Evolutionary conservation across 2,329 filamentous ascomycete genomes (phyloP).

Genomic region (Beauveria sp.): DNA sequence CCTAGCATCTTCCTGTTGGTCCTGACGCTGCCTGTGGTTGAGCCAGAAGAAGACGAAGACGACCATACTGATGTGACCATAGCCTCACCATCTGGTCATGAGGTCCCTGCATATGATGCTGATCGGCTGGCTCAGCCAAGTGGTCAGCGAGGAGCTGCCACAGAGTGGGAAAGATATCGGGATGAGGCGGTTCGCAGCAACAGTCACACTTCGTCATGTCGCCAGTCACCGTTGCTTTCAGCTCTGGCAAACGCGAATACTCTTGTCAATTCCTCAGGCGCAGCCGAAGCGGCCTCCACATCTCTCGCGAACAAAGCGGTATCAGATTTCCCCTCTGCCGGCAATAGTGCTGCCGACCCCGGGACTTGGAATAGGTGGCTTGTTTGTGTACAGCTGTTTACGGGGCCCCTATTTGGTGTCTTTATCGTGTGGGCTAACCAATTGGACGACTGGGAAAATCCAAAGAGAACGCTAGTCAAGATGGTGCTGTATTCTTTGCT

Average conservation of each 20-base stretch:
- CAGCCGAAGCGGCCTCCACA: not conserved
- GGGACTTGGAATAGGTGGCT: slow-evolving; percentile 88
- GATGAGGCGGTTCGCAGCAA: slow-evolving; percentile 26
- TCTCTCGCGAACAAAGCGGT: slow-evolving; percentile 18
- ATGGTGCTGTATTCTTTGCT: slow-evolving; percentile 59
- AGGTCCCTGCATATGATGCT: not conserved
- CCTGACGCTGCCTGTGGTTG: slow-evolving; percentile 84
- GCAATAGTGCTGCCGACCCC: slow-evolving; percentile 29
- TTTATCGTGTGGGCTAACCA: slow-evolving; percentile 68
- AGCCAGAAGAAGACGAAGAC: slow-evolving; percentile 52
- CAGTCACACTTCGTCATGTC: slow-evolving; percentile 13
- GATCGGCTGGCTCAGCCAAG: not conserved
- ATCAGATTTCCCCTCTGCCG: slow-evolving; percentile 26
- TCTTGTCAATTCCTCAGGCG: not conserved
- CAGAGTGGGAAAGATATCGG: slow-evolving; percentile 54
- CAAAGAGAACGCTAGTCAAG: slow-evolving; percentile 43
- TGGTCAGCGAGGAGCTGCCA: slow-evolving; percentile 25
- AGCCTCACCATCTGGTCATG: not conserved
- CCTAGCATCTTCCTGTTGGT: slow-evolving; percentile 86
- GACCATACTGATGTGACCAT: slow-evolving; percentile 16
- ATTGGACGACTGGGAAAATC: slow-evolving; percentile 47
- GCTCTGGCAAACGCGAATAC: slow-evolving; percentile 18
- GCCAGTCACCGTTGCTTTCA: slow-evolving; percentile 14
- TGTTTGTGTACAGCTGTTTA: slow-evolving; percentile 75
- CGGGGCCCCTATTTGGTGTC: slow-evolving; percentile 76